Evolutionary conservation across 1,139 yeast species (phyloP).

Genomic region (Oligophagozyma castellii): DNA sequence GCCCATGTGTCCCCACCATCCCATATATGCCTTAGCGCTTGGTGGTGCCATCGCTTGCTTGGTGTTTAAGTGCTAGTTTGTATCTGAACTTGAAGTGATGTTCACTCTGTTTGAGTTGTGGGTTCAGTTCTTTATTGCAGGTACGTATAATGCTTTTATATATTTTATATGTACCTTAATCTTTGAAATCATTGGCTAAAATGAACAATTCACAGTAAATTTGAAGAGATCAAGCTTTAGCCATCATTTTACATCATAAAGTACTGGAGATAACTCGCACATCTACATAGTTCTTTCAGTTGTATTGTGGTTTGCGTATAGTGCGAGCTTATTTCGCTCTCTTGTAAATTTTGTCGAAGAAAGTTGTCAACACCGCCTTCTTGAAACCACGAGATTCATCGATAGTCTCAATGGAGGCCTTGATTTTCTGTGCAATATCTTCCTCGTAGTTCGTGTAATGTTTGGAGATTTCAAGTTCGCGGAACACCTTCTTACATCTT

Average conservation of each 20-base stretch:
- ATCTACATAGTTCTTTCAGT: neutral
- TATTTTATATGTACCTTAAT: no score
- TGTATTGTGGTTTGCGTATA: neutral
- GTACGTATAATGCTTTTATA: no score
- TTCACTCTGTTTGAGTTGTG: no score
- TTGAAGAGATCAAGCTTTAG: no score
- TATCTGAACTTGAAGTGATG: no score
- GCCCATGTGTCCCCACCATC: constrained; percentile 92
- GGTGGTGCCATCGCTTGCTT: constrained; percentile 41
- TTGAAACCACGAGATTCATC: constrained; percentile 93
- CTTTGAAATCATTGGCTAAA: no score
- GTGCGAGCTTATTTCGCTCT: constrained; percentile 48
- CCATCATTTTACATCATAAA: no score
- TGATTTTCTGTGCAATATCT: constrained; percentile 49
- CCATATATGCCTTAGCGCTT: constrained; percentile 73
- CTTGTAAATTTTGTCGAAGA: constrained; percentile 85
- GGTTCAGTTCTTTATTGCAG: no score
- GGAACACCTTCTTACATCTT: constrained; percentile 59
- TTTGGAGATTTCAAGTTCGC: constrained; percentile 56
- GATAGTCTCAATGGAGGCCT: constrained; percentile 45
- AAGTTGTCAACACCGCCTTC: constrained; percentile 66
- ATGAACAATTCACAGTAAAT: no score
- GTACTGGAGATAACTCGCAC: no score
- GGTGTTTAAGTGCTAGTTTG: no score
- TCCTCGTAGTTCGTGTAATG: constrained; percentile 78